Evolutionary conservation across 1,284 basidiomycete genomes (phyloP).

Genomic region (Erythrobasidium hasegawianum): DNA sequence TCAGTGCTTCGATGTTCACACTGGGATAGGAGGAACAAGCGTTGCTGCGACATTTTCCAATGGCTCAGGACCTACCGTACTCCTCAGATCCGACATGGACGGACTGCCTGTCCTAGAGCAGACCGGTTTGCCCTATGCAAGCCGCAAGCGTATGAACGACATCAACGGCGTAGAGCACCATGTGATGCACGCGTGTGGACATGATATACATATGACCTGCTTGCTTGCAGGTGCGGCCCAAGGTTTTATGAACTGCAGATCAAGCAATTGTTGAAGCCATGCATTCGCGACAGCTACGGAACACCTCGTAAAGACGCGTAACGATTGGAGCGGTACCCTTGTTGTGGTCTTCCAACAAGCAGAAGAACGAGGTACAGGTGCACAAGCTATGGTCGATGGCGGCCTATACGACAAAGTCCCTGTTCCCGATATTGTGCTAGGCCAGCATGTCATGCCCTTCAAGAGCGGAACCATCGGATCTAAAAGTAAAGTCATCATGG

Average conservation of each 20-base stretch:
- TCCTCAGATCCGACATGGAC: conserved; percentile 17
- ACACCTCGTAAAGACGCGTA: conserved; percentile 1
- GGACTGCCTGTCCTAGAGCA: conserved; percentile 12
- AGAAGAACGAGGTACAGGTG: conserved; percentile 12
- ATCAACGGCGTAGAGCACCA: neutral
- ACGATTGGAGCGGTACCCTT: conserved; percentile 9
- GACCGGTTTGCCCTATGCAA: conserved; percentile 11
- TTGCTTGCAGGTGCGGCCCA: conserved; percentile 1
- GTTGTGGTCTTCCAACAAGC: conserved; percentile 13
- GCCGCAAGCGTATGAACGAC: neutral
- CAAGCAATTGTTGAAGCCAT: neutral
- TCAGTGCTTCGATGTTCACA: conserved; percentile 2
- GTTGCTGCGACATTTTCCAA: conserved; percentile 5
- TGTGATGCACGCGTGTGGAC: conserved; percentile 19
- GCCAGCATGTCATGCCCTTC: conserved; percentile 15
- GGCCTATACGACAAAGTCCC: conserved; percentile 16
- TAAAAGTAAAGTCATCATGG: conserved; percentile 10
- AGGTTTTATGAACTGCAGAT: too few species aligned
- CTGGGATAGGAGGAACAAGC: conserved; percentile 13
- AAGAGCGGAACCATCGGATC: conserved; percentile 3
- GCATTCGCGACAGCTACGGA: neutral
- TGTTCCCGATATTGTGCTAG: conserved; percentile 10
- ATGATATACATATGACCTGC: conserved; percentile 22
- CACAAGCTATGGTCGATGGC: conserved; percentile 19
- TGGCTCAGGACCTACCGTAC: conserved; percentile 1